phyloP scores from a whole-genome alignment of 108 stramenopile species.

The Cyclotella kingstonii region DNA sequence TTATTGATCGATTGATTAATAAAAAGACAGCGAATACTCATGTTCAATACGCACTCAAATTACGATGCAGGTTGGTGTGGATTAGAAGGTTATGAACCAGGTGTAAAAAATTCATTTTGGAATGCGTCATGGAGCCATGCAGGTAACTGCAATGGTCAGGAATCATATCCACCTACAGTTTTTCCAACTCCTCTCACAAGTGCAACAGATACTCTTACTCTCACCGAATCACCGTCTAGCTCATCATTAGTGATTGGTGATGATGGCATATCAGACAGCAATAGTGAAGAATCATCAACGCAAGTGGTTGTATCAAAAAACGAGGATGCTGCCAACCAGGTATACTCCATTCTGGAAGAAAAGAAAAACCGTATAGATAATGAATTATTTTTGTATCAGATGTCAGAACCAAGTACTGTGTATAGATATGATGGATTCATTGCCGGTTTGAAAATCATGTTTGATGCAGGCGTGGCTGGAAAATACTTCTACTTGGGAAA shows the following conservation, averaged over 20 bases:
- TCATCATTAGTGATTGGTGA: background rate
- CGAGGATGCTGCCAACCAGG: background rate
- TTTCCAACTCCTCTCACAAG: background rate
- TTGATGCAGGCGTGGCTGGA: constrained; percentile 15
- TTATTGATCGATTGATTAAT: background rate
- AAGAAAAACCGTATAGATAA: constrained; percentile 16
- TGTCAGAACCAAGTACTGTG: constrained; percentile 10
- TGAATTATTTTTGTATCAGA: constrained; percentile 18
- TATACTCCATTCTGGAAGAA: constrained; percentile 13
- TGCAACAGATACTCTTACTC: background rate
- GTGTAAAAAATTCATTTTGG: constrained; percentile 7
- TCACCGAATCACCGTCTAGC: background rate
- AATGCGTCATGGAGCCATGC: constrained; percentile 15
- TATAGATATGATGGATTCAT: constrained; percentile 26
- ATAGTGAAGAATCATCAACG: background rate
- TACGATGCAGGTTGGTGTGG: constrained; percentile 19
- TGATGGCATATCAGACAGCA: background rate
- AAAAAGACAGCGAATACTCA: background rate
- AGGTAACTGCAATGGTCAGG: constrained; percentile 5
- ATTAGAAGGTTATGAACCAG: constrained; percentile 19
- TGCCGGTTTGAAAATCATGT: constrained; percentile 12
- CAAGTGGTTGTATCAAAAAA: background rate
- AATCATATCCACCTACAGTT: background rate
- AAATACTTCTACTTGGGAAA: constrained; percentile 29
- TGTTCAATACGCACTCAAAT: background rate